Percentiles rank a stretch among this genome's conserved stretches.
Conservation (phyloP, 768 basidiomycete species). For the Clitopilus passeckerianus region DNA sequence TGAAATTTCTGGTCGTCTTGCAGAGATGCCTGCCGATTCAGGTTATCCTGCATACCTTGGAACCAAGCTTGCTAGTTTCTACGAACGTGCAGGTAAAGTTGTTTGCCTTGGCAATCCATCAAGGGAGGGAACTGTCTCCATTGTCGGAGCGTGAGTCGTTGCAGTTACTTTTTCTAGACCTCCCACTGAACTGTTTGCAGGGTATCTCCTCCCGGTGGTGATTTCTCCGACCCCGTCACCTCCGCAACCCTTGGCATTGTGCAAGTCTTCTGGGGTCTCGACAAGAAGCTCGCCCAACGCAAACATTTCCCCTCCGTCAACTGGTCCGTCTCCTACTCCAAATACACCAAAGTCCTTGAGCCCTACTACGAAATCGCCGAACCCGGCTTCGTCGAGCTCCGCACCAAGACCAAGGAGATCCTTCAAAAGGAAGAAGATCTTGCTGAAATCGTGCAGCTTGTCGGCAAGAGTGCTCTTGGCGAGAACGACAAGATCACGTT, state of each 20-base stretch:
- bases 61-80: slow-evolving; percentile 96
- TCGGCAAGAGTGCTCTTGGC: slow-evolving; percentile 96
- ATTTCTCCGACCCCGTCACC: slow-evolving; percentile 98
- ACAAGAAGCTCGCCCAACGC: slow-evolving; percentile 97
- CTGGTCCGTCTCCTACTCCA: slow-evolving; percentile 99
- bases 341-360: slow-evolving; percentile 93
- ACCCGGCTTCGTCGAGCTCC: slow-evolving; percentile 93
- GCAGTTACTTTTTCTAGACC: background rate
- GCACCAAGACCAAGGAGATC: slow-evolving; percentile 92
- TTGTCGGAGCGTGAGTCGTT: slow-evolving; percentile 90
- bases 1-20: slow-evolving; percentile 98
- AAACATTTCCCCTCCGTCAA: slow-evolving; percentile 99
- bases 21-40: slow-evolving; percentile 99
- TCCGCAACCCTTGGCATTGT: slow-evolving; percentile 97
- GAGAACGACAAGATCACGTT: slow-evolving; percentile 98
- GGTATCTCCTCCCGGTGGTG: slow-evolving; percentile 97
- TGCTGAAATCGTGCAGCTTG: slow-evolving; percentile 98
- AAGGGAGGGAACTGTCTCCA: slow-evolving; percentile 91
- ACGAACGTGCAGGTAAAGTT: slow-evolving; percentile 97
- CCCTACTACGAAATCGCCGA: slow-evolving; percentile 87
- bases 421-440: slow-evolving; percentile 98
- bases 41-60: slow-evolving; percentile 97
- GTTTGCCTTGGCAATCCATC: slow-evolving; percentile 85
- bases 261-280: slow-evolving; percentile 99
- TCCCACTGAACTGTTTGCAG: slow-evolving; percentile 33